Base-by-base conservation (phyloP, 108 stramenopile genomes). In the Stephanodiscus minutulus region DNA sequence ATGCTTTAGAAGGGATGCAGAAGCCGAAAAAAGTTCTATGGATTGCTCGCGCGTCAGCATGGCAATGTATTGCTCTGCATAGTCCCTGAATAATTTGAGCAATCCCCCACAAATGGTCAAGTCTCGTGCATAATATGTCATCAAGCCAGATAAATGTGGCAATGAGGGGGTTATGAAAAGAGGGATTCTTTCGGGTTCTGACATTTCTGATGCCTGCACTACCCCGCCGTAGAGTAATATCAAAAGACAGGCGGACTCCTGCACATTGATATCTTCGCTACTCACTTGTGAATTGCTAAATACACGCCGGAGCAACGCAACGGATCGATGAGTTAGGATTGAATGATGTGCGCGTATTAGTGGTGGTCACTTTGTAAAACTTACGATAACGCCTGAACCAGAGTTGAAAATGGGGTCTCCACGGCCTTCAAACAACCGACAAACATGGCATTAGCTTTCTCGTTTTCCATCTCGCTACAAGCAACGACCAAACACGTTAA, bases 11-110 rank as follows among this genome's bases (percentile, higher is more conserved):
- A 93, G 65, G 25, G 86, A 84, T 13, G 88, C 87, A 2, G 83
- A 86, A 41, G 88, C 76, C n/a, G 74, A 67, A 74, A 93, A 93
- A 27, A 96, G 82, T 12, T 63, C 70, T 0, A 83, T 55, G 66
- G 89, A 83, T 64, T 88, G 83, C 12, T 88, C 83, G 20, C 81
- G 71, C 53, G 86, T 82, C 41, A 96, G 49, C 44, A 88, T 78
- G 29, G 85, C 81, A 68, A 96, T 82, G 64, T 85, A 93, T 48
- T 86, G 88, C 61, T 93, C 92, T 1, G 95, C 78, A 61, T 96
- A 96, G 62, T 91, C 86, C 21, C 88, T 73, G 72, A 96, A 93
- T 4, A 91, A 72, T 28, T 64, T 79, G 44, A 96, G 65, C 20
- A 96, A 70, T 9, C 72, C 61, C 63, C 88, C 89, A 43, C 88